Evolutionary conservation across 2,329 filamentous ascomycete species (phyloP), one percentile per base, ranked within the genome.

Genomic region (Sclerotinia subarctica): DNA sequence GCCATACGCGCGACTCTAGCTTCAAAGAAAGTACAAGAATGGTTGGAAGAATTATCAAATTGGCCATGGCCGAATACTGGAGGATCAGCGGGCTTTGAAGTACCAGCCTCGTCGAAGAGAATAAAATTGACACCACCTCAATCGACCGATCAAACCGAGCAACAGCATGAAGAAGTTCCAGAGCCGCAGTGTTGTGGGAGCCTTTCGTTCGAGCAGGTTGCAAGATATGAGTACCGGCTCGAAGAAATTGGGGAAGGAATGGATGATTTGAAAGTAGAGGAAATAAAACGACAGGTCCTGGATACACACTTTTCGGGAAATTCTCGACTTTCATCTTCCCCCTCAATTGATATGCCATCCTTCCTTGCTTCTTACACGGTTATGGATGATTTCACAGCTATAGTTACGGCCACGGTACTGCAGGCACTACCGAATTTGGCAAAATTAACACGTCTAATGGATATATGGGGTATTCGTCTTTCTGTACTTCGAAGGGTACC

Each of bases 351-450:
- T 15, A 72, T 78, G 74, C 79, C 77, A 76, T 81, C 76, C 52
- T 73, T 81, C 73, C 73, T 81, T 75, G 77, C 79, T 80, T 81
- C 82, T 53, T 91, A 91, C 78, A 86, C 85, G 70, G 88, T 86
- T 70, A 87, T 98, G 82, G 93, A 95, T 74, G 95, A 98, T 78
- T 88, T 97, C 74, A 94, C 93, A 11, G 92, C 94, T 32, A 85
- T 98, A 58, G 86, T 98, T 68, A 97, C 95, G 1, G 92, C 94
- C 38, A 96, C 94, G 46, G 91, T 97, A 24, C 81, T 99, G n/a
- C 92, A 95, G 76, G 88, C 93, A 4, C 83, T 99, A 26, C 95
- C 95, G 1, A 89, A 91, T 69, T 81, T 97, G 53, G 90, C 92
- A 13, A 88, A 85, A 66, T 80, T 99, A 29, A 88, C 87, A 66